Conservation (phyloP, 441 rosid species). For the Erodium trifolium region DNA sequence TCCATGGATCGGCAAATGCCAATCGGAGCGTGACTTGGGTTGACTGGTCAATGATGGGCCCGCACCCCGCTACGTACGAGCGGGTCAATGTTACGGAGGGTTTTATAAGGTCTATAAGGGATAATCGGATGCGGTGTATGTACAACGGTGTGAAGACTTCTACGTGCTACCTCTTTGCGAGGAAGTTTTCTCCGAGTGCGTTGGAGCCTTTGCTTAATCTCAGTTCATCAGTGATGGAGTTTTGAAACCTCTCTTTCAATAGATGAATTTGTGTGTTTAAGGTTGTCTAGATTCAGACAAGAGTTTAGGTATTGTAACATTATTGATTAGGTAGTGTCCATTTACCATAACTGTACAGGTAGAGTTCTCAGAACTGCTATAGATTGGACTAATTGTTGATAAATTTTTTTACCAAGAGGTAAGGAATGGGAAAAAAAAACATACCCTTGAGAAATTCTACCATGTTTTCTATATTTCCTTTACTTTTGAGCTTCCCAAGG, state of each 20-base stretch:
- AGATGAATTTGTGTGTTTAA: neutral
- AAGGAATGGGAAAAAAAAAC: neutral
- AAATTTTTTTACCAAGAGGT: too few relatives aligned
- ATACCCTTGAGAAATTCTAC: too few relatives aligned
- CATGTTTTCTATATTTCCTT: too few relatives aligned
- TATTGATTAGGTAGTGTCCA: neutral
- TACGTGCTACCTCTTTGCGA: slow-evolving; percentile 72
- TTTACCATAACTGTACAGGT: neutral
- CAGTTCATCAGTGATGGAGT: neutral
- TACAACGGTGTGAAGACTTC: slow-evolving; percentile 60
- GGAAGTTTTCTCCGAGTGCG: slow-evolving; percentile 73
- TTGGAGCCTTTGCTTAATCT: slow-evolving; percentile 41
- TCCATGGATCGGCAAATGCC: slow-evolving; percentile 55
- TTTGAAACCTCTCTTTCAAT: neutral
- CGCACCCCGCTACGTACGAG: slow-evolving; percentile 61
- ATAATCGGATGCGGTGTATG: slow-evolving; percentile 47
- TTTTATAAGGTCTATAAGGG: slow-evolving; percentile 54
- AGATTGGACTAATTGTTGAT: neutral
- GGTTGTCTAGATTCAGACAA: slow-evolving; percentile 20
- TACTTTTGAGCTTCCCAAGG: too few relatives aligned
- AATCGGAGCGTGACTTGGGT: slow-evolving; percentile 85
- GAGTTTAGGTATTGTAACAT: neutral
- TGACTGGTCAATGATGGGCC: slow-evolving; percentile 77
- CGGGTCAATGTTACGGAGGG: slow-evolving; percentile 47
- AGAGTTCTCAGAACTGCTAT: neutral